Base-by-base conservation (phyloP, 192 early-diverging fungal species). In the Gaertneriomyces semiglobifer region DNA sequence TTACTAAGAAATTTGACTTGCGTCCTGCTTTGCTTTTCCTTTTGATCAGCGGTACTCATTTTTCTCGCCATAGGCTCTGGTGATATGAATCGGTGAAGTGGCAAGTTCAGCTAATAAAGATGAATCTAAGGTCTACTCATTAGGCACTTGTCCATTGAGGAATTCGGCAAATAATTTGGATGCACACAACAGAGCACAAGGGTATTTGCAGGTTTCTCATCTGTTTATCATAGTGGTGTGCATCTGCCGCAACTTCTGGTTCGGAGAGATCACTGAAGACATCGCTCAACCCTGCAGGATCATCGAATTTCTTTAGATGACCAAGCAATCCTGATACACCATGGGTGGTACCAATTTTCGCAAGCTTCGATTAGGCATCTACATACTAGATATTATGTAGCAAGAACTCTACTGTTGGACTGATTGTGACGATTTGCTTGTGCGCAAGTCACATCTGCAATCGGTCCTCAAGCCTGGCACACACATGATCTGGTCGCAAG, bases 51-150 rank as follows among this genome's bases (percentile, higher is more conserved):
- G n/a, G n/a, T n/a, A n/a, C n/a, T n/a, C n/a, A n/a, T n/a, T n/a
- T n/a, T n/a, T n/a, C n/a, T n/a, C n/a, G n/a, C n/a, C n/a, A n/a
- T 48, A 48, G 9, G 47, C 47, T 48, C 47, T 48, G 47, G 47
- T 48, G 47, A 48, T n/a, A n/a, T 48, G 47, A 48, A 48, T 48
- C 47, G 47, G 47, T 48, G 47, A n/a, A 48, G 47, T 48, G n/a
- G 47, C 47, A 48, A 48, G n/a, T 48, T 9, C 47, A n/a, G 47
- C 47, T 48, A 48, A n/a, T 48, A 48, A 48, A 48, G 47, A 48
- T 48, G 47, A 9, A n/a, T 48, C 47, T 48, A 48, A 48, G n/a
- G 47, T 48, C 47, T n/a, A n/a, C 47, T 48, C 47, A 48, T 48
- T 48, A 9, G 47, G 47, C n/a, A 48, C 47, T 48, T 48, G 47